A percentile compares a stretch with the other conserved stretches of the same genome.
These are phyloP conservation scores for Arthrobotrys pseudoclavata DNA, from an alignment of 2,329 filamentous ascomycete genomes.

Conservation along the genomic window DNA sequence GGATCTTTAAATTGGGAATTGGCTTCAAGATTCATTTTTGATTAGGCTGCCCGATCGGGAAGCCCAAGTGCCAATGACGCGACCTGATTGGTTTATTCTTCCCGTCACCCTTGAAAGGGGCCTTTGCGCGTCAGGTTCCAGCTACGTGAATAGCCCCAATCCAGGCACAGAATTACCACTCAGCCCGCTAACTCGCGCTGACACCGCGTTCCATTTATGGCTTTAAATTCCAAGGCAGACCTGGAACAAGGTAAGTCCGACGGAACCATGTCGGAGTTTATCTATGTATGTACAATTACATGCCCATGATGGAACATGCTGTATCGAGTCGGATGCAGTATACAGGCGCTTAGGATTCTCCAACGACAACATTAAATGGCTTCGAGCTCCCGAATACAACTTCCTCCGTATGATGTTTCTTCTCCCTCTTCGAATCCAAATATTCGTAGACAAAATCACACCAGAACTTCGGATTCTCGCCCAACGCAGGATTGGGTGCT, in stretches of 20 bases:
- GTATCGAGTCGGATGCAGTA: neutral
- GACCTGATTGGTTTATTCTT: conserved; percentile 32
- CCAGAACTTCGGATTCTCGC: conserved; percentile 14
- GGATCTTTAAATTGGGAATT: conserved; percentile 26
- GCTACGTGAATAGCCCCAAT: conserved; percentile 29
- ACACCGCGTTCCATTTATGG: conserved; percentile 23
- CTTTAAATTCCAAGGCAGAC: conserved; percentile 15
- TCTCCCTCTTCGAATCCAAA: conserved; percentile 14
- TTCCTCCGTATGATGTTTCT: neutral
- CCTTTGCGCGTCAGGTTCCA: conserved; percentile 19
- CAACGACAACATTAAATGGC: neutral
- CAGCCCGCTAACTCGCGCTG: conserved; percentile 41
- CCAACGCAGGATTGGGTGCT: conserved; percentile 11
- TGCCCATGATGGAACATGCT: neutral
- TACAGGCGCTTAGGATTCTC: neutral
- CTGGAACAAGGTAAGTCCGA: conserved; percentile 9
- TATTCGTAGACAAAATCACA: conserved; percentile 30
- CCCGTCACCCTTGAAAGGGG: conserved; percentile 34
- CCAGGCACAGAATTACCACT: conserved; percentile 27
- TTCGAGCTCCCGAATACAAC: conserved; percentile 14
- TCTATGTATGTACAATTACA: neutral
- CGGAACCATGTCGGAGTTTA: conserved; percentile 2
- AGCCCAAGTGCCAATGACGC: conserved; percentile 48
- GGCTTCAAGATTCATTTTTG: conserved; percentile 22
- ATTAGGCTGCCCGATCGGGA: conserved; percentile 45